These are phyloP conservation scores for Nematocida ironsii DNA, from an alignment of 371 early-diverging fungal genomes.

Conservation along the genomic window DNA sequence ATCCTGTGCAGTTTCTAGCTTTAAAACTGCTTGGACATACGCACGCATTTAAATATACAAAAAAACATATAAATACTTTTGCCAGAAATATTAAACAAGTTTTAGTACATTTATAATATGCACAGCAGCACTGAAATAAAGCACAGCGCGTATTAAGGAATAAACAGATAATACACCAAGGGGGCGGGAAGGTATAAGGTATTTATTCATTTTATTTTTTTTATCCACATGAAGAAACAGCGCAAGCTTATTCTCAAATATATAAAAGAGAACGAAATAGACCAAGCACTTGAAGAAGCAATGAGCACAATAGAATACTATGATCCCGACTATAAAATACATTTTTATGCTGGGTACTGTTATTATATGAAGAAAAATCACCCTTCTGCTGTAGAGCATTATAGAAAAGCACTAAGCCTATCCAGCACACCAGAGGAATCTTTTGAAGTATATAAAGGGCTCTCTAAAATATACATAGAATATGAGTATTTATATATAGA, in stretches of 20 bases:
- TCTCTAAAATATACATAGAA: conserved; percentile 9
- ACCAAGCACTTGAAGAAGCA: neutral
- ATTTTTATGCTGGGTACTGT: conserved; percentile 6
- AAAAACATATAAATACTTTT: too few relatives aligned
- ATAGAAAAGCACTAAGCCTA: neutral
- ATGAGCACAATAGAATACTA: neutral
- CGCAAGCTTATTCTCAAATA: conserved; percentile 1
- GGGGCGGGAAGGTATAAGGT: neutral
- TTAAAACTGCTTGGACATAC: too few relatives aligned
- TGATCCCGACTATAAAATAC: neutral
- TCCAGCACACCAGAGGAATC: neutral
- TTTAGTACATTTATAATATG: too few relatives aligned
- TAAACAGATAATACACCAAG: too few relatives aligned
- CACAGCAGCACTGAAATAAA: too few relatives aligned
- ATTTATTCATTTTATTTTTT: conserved; percentile 20
- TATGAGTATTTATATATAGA: neutral
- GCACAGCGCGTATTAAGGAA: too few relatives aligned
- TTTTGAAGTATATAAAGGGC: neutral
- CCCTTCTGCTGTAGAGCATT: neutral
- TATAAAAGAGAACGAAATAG: neutral
- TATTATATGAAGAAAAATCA: neutral
- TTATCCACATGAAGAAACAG: conserved; percentile 1
- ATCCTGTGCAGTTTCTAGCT: too few relatives aligned
- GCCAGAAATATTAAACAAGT: too few relatives aligned
- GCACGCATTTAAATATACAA: too few relatives aligned